Percentiles rank a stretch among this genome's conserved stretches.
These are phyloP conservation scores for Rhizophagus prolifer DNA, from an alignment of 192 early-diverging fungal species.

Conservation along the genomic window DNA sequence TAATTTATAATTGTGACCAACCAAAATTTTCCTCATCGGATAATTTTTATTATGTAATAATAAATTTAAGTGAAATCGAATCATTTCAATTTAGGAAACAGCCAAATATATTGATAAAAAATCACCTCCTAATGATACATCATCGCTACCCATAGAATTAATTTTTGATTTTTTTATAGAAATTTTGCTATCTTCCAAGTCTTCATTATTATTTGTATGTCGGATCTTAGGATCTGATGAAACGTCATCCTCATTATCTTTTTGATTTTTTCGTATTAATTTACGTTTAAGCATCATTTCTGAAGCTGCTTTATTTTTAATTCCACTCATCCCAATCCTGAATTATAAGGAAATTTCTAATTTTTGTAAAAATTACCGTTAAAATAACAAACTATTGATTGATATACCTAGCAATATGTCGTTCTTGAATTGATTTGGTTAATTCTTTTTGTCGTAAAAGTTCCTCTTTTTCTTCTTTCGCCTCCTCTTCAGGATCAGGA, in stretches of 20 bases:
- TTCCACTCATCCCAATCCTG: not conserved
- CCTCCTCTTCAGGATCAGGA: constrained; percentile 20
- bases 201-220: not conserved
- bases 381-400: not conserved
- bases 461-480: constrained; percentile 32
- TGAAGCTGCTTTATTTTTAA: not conserved
- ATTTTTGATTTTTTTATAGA: not conserved
- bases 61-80: no score
- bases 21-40: not conserved
- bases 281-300: not conserved
- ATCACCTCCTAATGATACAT: not conserved
- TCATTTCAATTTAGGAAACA: not conserved
- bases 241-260: not conserved
- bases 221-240: not conserved
- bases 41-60: not conserved
- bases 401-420: not conserved
- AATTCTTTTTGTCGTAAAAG: constrained; percentile 1
- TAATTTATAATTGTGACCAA: not conserved
- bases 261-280: not conserved
- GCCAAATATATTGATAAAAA: constrained; percentile 6
- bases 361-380: not conserved
- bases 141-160: not conserved
- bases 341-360: not conserved
- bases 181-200: constrained; percentile 1
- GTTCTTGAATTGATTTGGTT: not conserved